Evolutionary conservation across 2,329 filamentous ascomycete genomes (phyloP), one percentile per base, ranked within the genome.

Genomic region (Exophiala xenobiotica): DNA sequence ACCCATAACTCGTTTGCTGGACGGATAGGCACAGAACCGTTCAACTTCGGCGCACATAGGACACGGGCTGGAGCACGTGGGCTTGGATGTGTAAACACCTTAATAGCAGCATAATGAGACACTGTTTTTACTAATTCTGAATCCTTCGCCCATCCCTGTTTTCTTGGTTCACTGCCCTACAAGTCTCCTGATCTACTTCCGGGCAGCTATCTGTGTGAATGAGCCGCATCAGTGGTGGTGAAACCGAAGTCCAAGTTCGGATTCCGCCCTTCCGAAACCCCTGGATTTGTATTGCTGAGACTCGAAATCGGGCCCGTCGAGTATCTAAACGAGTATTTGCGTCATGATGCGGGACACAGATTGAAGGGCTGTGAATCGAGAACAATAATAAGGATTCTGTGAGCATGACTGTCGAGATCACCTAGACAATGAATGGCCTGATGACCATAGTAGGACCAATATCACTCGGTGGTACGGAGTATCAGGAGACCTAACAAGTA

Each of bases 81-180:
- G 53, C 33, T 50, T 39, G 48, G 47, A 52, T 29, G 51, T 49
- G 38, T 40, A 40, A 51, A 45, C 53, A 31, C 52, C 19, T 53
- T 51, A 50, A 57, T 52, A 56, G 49, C 53, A 57, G 51, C 53
- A 56, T 57, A 59, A 59, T 59, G 56, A 56, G 53, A 59, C 47
- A 38, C 18, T 26, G 24, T 35, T 40, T 42, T 31, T 46, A 39
- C 19, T 23, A 19, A 40, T 31, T 35, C 18, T 12, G 31, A 35
- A 18, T 23, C 35, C 39, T 44, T 2, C 18, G 19, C 18, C 38
- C 39, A 29, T 24, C 31, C 19, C 31, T 31, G 27, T 14, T 37
- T 16, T 19, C 33, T 14, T n/a, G 20, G 19, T 20, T 18, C 19
- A 5, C 14, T 18, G 9, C 22, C 19, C 22, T 12, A 24, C 38